These are phyloP conservation scores for Elaeagnus macrophylla DNA, from an alignment of 306 rosid genomes.

Conservation along the genomic window DNA sequence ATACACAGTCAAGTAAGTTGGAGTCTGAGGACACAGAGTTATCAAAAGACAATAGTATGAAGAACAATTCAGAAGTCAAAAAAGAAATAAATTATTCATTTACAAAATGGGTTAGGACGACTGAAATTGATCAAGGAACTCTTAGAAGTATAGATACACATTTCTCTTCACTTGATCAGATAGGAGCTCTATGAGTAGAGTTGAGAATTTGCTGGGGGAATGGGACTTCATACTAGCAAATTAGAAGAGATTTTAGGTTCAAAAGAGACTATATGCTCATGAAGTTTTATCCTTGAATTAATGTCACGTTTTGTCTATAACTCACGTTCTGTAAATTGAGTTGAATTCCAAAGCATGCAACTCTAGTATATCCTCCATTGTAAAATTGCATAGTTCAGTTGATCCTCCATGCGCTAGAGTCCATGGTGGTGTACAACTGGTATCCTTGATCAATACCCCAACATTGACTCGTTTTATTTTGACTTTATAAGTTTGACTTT, in stretches of 20 bases:
- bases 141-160: slow-evolving; percentile 49
- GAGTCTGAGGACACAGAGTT: slow-evolving; percentile 28
- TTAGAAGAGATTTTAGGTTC: slow-evolving; percentile 1
- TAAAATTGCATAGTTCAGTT: too few relatives aligned
- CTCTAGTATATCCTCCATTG: too few relatives aligned
- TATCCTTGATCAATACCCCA: too few relatives aligned
- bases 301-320: too few relatives aligned
- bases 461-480: too few relatives aligned
- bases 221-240: slow-evolving; percentile 12
- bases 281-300: too few relatives aligned
- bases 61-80: slow-evolving; percentile 25
- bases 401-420: too few relatives aligned
- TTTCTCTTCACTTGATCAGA: slow-evolving; percentile 55
- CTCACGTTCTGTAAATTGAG: too few relatives aligned
- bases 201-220: slow-evolving; percentile 5
- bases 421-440: too few relatives aligned
- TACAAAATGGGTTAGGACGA: slow-evolving; percentile 30
- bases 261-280: too few relatives aligned
- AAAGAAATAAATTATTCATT: slow-evolving; percentile 34
- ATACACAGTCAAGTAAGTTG: slow-evolving; percentile 18
- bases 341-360: too few relatives aligned
- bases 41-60: slow-evolving; percentile 24
- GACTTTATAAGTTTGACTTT: slow-evolving; percentile 28
- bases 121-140: slow-evolving; percentile 55
- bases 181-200: slow-evolving; percentile 45